These are phyloP conservation scores for Cornus controversa DNA, from an alignment of 148 eudicot genomes.

Conservation along the genomic window DNA sequence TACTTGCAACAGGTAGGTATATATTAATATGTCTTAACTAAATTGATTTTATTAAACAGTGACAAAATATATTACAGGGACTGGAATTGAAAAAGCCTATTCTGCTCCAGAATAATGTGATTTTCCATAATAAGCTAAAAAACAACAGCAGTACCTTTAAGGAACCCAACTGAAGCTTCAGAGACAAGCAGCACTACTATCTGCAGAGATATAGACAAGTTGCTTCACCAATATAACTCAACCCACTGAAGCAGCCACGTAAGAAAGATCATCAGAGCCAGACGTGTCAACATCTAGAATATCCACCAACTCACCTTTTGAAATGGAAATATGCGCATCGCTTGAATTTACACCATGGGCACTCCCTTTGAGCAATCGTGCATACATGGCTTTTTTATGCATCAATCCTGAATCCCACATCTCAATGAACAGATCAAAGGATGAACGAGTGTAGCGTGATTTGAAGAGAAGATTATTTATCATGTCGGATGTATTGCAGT, in stretches of 20 bases:
- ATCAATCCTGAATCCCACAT: conserved; percentile 33
- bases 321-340: not conserved
- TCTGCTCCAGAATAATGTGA: not conserved
- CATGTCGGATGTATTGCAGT: conserved; percentile 17
- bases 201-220: not conserved
- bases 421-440: conserved; percentile 26
- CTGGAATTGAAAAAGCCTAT: not conserved
- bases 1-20: too few species aligned
- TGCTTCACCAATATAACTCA: conserved; percentile 5
- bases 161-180: not conserved
- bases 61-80: not conserved
- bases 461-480: conserved; percentile 21
- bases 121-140: not conserved
- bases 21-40: too few species aligned
- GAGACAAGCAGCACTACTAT: not conserved
- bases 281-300: conserved; percentile 18
- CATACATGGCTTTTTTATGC: conserved; percentile 26
- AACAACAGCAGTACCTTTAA: conserved; percentile 3
- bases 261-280: conserved; percentile 22
- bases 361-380: conserved; percentile 26
- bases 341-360: conserved; percentile 13
- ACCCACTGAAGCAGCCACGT: conserved; percentile 33
- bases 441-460: conserved; percentile 13
- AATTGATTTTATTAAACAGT: too few species aligned
- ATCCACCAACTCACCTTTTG: conserved; percentile 6